These are phyloP conservation scores for Phaseolus lunatus DNA, from an alignment of 306 rosid genomes.

Conservation along the genomic window DNA sequence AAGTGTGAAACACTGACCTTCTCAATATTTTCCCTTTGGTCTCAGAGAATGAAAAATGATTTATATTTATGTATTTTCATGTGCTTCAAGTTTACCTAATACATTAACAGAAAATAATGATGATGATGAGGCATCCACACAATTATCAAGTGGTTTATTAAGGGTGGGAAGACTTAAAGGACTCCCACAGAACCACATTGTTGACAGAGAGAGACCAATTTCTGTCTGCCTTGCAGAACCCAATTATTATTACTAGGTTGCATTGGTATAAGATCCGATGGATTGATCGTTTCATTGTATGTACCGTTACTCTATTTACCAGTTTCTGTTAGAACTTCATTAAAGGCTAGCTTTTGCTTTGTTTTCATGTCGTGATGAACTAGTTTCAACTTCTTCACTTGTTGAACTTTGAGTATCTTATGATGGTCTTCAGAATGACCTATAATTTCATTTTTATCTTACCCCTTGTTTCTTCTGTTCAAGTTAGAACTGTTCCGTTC, in stretches of 20 bases:
- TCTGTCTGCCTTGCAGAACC: neutral
- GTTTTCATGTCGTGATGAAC: constrained; percentile 10
- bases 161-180: neutral
- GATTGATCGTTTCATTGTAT: neutral
- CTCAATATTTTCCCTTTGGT: neutral
- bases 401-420: neutral
- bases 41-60: neutral
- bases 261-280: neutral
- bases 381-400: neutral
- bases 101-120: too few species aligned
- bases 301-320: neutral
- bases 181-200: neutral
- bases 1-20: neutral
- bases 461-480: neutral
- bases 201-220: neutral
- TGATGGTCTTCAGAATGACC: constrained; percentile 18
- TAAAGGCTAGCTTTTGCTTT: neutral
- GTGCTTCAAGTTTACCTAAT: too few species aligned
- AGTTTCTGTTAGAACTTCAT: neutral
- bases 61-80: neutral
- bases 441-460: neutral
- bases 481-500: neutral
- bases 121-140: too few species aligned
- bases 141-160: neutral
- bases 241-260: neutral